phyloP scores from a whole-genome alignment of 148 eudicot species.

The Spergularia marina region DNA sequence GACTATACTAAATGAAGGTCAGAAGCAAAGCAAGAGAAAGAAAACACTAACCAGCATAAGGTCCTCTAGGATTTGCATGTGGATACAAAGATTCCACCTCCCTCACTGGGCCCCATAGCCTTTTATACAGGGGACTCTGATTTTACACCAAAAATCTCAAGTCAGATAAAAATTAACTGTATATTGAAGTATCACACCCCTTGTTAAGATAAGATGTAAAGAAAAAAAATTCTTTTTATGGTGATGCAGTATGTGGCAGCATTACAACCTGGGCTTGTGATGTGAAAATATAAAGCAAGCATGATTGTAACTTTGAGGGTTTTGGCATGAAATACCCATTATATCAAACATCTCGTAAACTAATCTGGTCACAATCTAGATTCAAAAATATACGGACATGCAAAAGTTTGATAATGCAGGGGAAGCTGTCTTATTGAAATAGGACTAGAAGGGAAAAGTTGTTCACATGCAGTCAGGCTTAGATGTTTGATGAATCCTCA shows the following conservation, averaged over 20 bases:
- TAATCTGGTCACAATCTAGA: not conserved
- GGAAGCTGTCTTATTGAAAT: constrained; percentile 14
- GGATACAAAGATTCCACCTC: constrained; percentile 42
- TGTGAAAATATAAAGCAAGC: not conserved
- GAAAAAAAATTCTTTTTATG: not conserved
- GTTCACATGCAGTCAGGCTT: not conserved
- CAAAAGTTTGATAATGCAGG: not conserved
- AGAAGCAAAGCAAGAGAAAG: constrained; percentile 5
- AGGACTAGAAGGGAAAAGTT: not conserved
- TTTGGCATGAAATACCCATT: not conserved
- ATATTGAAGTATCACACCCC: not conserved
- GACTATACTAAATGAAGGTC: constrained; percentile 7
- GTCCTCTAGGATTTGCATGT: constrained; percentile 38
- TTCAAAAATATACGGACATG: constrained; percentile 9
- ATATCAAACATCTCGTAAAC: not conserved
- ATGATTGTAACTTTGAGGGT: not conserved
- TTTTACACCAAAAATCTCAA: constrained; percentile 8
- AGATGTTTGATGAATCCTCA: not conserved
- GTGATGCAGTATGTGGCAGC: not conserved
- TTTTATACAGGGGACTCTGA: constrained; percentile 43
- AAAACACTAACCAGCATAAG: constrained; percentile 39
- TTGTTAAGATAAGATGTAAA: not conserved
- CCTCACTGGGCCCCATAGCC: constrained; percentile 47
- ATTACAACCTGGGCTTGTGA: constrained; percentile 14
- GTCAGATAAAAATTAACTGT: not conserved